phyloP scores from a whole-genome alignment of 2,329 filamentous ascomycete species.

The Penicillium sumatraense region DNA sequence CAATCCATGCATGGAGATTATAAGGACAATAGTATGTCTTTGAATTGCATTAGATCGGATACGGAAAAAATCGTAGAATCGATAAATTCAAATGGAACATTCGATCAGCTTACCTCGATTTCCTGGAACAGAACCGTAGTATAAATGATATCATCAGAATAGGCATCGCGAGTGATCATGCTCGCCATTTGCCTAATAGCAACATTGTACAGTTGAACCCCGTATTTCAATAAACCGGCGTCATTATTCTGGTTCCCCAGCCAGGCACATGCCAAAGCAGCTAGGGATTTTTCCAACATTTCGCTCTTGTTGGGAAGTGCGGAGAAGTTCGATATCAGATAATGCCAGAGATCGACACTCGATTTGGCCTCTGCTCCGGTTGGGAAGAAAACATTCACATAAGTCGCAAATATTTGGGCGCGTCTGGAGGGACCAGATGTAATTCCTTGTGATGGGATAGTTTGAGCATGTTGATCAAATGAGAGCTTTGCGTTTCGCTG shows the following conservation, averaged over 20 bases:
- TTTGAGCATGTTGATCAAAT: neutral
- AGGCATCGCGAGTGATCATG: constrained; percentile 3
- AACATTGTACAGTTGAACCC: constrained; percentile 8
- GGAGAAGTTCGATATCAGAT: constrained; percentile 3
- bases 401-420: constrained; percentile 4
- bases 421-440: constrained; percentile 1
- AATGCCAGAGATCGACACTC: constrained; percentile 4
- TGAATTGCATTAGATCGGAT: neutral
- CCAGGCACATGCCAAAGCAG: constrained; percentile 6
- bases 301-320: constrained; percentile 5
- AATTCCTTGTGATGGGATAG: neutral
- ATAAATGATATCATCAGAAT: constrained; percentile 11
- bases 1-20: constrained; percentile 6
- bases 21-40: constrained; percentile 9
- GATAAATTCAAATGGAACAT: neutral
- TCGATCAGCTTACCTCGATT: constrained; percentile 3
- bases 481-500: neutral
- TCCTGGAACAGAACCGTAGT: constrained; percentile 9
- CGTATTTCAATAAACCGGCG: neutral
- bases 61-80: neutral
- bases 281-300: constrained; percentile 7
- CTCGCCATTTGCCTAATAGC: constrained; percentile 3
- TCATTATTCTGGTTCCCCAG: constrained; percentile 6
- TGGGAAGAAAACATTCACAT: constrained; percentile 4
- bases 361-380: neutral